phyloP scores from a whole-genome alignment of 192 early-diverging fungal species.

The Anaeromyces robustus region DNA sequence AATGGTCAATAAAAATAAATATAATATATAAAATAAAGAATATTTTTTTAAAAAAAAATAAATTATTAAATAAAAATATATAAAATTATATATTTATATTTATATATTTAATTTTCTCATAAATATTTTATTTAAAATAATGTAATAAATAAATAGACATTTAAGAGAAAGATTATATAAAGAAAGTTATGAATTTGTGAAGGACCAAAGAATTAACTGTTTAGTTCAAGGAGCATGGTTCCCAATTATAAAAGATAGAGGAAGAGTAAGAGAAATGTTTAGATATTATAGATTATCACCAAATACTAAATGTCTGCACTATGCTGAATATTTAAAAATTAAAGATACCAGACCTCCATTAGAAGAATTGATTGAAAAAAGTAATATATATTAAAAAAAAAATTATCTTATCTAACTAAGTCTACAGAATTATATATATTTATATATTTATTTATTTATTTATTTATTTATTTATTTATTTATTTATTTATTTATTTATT shows the following conservation, averaged over 20 bases:
- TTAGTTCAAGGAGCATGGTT: slow-evolving; percentile 52
- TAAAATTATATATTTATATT: no score
- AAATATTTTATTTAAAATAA: no score
- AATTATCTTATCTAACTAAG: no score
- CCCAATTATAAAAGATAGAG: slow-evolving; percentile 25
- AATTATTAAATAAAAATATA: neutral
- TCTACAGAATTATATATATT: no score
- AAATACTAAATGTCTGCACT: slow-evolving; percentile 40
- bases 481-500: no score
- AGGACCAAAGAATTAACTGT: slow-evolving; percentile 48
- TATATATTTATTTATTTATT: no score
- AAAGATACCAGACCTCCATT: slow-evolving; percentile 12
- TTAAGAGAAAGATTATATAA: slow-evolving; percentile 45
- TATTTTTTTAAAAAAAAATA: neutral
- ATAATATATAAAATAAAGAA: neutral
- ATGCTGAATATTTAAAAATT: slow-evolving; percentile 43
- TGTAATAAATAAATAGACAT: slow-evolving; percentile 30
- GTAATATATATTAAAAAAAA: slow-evolving; percentile 23
- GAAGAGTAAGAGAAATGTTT: slow-evolving; percentile 2
- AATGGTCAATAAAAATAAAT: neutral
- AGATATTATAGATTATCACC: slow-evolving; percentile 45
- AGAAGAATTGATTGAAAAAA: slow-evolving; percentile 29
- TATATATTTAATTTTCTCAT: no score
- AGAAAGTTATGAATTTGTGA: slow-evolving; percentile 52
- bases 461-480: no score